Percentiles rank a stretch among this genome's conserved stretches.
phyloP scores from a whole-genome alignment of 164 flowering plant species.

The Macadamia tetraphylla region DNA sequence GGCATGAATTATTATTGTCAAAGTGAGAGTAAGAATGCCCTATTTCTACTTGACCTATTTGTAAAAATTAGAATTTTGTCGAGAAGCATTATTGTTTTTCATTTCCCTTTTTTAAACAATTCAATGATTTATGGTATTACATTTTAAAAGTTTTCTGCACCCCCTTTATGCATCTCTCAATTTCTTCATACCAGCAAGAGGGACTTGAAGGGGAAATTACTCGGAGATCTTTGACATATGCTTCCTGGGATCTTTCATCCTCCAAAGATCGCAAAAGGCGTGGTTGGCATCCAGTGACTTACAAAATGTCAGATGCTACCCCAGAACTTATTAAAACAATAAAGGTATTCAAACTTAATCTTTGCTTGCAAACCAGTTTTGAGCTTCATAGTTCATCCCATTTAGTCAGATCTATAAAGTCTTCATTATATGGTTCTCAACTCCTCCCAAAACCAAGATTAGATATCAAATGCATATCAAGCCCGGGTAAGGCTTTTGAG shows the following conservation, averaged over 20 bases:
- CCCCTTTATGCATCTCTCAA: neutral
- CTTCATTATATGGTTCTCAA: too few relatives aligned
- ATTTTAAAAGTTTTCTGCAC: neutral
- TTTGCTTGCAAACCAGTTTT: neutral
- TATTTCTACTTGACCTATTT: too few relatives aligned
- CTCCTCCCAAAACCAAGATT: too few relatives aligned
- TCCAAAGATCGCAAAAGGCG: constrained; percentile 64
- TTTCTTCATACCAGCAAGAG: constrained; percentile 45
- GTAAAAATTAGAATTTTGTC: too few relatives aligned
- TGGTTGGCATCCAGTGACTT: constrained; percentile 97
- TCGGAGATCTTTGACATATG: constrained; percentile 38
- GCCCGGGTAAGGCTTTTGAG: too few relatives aligned
- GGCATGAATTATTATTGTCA: too few relatives aligned
- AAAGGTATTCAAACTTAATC: constrained; percentile 19
- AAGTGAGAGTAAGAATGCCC: too few relatives aligned
- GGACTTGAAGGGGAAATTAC: constrained; percentile 54
- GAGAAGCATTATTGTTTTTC: too few relatives aligned
- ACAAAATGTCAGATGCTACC: constrained; percentile 87
- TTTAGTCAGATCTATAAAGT: neutral
- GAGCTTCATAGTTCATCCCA: neutral
- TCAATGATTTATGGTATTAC: too few relatives aligned
- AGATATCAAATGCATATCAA: too few relatives aligned
- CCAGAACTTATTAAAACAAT: constrained; percentile 53
- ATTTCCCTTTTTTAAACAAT: too few relatives aligned
- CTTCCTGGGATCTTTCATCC: constrained; percentile 81